These are phyloP conservation scores for Glonium stellatum DNA, from an alignment of 495 filamentous ascomycete genomes.

Conservation along the genomic window DNA sequence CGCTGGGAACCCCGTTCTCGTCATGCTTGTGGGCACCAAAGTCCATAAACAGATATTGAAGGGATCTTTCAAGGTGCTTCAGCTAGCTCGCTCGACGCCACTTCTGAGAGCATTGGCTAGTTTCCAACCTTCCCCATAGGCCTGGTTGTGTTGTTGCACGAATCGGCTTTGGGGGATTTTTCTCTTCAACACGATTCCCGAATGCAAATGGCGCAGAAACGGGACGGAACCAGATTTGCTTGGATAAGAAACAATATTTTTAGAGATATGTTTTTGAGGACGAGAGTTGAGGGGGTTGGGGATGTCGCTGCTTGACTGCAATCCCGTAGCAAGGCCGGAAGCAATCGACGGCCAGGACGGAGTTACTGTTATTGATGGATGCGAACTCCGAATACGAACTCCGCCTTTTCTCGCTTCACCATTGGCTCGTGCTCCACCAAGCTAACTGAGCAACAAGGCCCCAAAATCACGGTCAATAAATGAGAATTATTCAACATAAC, in stretches of 20 bases:
- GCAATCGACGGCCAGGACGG: background rate
- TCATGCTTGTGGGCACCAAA: slow-evolving; percentile 2
- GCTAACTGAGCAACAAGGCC: background rate
- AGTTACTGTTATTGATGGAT: background rate
- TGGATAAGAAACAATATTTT: no score
- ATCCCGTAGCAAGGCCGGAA: background rate
- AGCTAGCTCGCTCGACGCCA: background rate
- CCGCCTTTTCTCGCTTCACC: background rate
- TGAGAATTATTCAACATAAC: no score
- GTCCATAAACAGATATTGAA: background rate
- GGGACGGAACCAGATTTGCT: no score
- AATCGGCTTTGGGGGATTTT: no score
- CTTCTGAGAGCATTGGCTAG: background rate
- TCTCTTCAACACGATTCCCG: no score
- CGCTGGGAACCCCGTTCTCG: slow-evolving; percentile 14
- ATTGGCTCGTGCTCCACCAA: background rate
- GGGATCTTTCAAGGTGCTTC: background rate
- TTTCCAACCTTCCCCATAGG: background rate
- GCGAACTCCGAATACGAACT: background rate
- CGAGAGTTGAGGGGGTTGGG: background rate
- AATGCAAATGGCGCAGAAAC: no score
- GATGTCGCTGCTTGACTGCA: background rate
- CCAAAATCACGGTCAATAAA: background rate
- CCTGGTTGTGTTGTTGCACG: background rate
- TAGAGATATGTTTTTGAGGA: background rate